phyloP scores from a whole-genome alignment of 2,329 filamentous ascomycete genomes.

The Dactylellina drechsleri region DNA sequence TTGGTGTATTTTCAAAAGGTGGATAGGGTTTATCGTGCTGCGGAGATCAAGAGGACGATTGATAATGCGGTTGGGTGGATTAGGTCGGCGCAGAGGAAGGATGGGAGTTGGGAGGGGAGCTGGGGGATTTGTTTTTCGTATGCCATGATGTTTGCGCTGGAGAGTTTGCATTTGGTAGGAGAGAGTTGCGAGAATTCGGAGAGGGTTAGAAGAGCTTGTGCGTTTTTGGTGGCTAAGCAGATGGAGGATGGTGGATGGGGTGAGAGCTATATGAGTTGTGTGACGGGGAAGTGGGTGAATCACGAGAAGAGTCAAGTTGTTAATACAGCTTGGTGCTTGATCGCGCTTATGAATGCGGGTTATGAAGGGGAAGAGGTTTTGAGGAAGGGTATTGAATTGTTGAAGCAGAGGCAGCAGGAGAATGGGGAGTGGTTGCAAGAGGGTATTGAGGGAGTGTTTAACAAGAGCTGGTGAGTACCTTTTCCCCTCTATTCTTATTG shows the following conservation, averaged over 20 bases:
- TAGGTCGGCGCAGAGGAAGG: constrained; percentile 76
- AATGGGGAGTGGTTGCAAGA: constrained; percentile 97
- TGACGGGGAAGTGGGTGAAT: constrained; percentile 57
- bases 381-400: constrained; percentile 76
- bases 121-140: constrained; percentile 99
- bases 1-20: constrained; percentile 82
- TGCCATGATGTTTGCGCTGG: constrained; percentile 93
- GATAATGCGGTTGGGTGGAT: constrained; percentile 82
- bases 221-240: constrained; percentile 86
- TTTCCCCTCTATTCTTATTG: neutral
- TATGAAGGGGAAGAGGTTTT: constrained; percentile 81
- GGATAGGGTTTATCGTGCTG: constrained; percentile 80
- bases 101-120: constrained; percentile 97
- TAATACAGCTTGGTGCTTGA: constrained; percentile 90
- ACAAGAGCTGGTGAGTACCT: constrained; percentile 82
- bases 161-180: constrained; percentile 81
- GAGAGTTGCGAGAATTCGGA: constrained; percentile 81
- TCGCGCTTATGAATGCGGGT: constrained; percentile 81
- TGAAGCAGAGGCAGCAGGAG: constrained; percentile 83
- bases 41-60: constrained; percentile 80
- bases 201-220: constrained; percentile 77
- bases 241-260: constrained; percentile 94
- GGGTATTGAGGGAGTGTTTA: constrained; percentile 97
- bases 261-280: constrained; percentile 80
- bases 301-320: constrained; percentile 74